Conservation (phyloP, 495 filamentous ascomycete species). For the Hypomontagnella monticulosa region DNA sequence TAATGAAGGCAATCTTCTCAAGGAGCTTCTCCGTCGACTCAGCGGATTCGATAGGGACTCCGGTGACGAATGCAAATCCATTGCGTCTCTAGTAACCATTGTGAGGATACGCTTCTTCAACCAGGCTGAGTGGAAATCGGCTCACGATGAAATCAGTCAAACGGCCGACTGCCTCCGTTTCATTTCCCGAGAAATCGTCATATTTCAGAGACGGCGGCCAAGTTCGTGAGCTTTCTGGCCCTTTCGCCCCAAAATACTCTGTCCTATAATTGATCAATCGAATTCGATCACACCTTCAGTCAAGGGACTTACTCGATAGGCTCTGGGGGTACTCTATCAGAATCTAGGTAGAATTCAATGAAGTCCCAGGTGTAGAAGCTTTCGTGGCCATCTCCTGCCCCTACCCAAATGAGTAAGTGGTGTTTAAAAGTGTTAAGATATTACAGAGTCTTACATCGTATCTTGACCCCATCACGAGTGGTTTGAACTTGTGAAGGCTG, state of each 20-base stretch:
- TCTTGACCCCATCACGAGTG: slow-evolving; percentile 47
- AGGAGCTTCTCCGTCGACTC: slow-evolving; percentile 75
- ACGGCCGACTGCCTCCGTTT: slow-evolving; percentile 66
- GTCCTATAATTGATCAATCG: slow-evolving; percentile 19
- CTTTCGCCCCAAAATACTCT: slow-evolving; percentile 37
- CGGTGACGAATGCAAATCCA: slow-evolving; percentile 77
- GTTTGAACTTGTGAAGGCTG: slow-evolving; percentile 46
- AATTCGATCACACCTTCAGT: neutral
- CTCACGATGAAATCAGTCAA: slow-evolving; percentile 55
- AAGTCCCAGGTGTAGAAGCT: slow-evolving; percentile 64
- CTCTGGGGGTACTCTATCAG: slow-evolving; percentile 45
- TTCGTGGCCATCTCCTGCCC: slow-evolving; percentile 65
- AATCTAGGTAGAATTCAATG: slow-evolving; percentile 57
- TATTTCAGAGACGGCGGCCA: slow-evolving; percentile 36
- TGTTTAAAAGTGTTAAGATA: neutral
- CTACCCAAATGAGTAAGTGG: slow-evolving; percentile 46
- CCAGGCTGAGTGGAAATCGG: slow-evolving; percentile 2
- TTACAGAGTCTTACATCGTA: slow-evolving; percentile 52
- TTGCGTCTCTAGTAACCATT: slow-evolving; percentile 50
- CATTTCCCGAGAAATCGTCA: slow-evolving; percentile 62
- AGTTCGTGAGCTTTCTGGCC: slow-evolving; percentile 11
- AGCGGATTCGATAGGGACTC: slow-evolving; percentile 69
- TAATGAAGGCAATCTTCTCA: slow-evolving; percentile 82
- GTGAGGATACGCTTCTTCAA: slow-evolving; percentile 9
- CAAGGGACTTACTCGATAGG: slow-evolving; percentile 31